Conservation (phyloP, 2,329 filamentous ascomycete species). For the Dactylella cylindrospora region DNA sequence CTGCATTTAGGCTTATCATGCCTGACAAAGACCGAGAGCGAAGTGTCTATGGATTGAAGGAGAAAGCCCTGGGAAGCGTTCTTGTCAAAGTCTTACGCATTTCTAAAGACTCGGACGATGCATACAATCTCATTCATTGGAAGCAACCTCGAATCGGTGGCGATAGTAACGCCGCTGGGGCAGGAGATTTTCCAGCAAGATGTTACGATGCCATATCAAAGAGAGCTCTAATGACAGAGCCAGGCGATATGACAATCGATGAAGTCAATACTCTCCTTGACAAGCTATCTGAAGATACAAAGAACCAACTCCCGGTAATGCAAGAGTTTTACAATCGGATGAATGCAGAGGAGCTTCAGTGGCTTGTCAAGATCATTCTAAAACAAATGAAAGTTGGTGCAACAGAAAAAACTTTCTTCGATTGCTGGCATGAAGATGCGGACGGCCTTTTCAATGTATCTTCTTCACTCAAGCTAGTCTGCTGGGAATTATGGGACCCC, state of each 20-base stretch:
- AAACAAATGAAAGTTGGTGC: slow-evolving; percentile 75
- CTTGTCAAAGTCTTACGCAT: slow-evolving; percentile 93
- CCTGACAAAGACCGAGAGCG: slow-evolving; percentile 91
- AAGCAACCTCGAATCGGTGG: slow-evolving; percentile 71
- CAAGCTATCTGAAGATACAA: slow-evolving; percentile 65
- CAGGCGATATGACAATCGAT: slow-evolving; percentile 78
- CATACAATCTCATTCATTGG: slow-evolving; percentile 82
- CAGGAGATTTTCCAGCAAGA: slow-evolving; percentile 87
- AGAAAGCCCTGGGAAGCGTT: slow-evolving; percentile 83
- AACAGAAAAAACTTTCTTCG: slow-evolving; percentile 83
- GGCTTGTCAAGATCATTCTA: slow-evolving; percentile 90
- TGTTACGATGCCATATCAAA: slow-evolving; percentile 85
- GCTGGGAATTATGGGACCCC: slow-evolving; percentile 85
- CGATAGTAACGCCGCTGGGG: slow-evolving; percentile 55
- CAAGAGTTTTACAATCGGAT: slow-evolving; percentile 82
- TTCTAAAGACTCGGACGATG: slow-evolving; percentile 85
- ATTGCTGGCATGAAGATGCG: slow-evolving; percentile 77
- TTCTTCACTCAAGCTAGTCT: slow-evolving; percentile 83
- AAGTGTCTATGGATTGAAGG: slow-evolving; percentile 87
- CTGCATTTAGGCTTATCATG: slow-evolving; percentile 79
- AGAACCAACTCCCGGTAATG: slow-evolving; percentile 79
- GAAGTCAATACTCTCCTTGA: slow-evolving; percentile 89
- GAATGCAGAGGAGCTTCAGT: slow-evolving; percentile 90
- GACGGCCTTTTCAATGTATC: slow-evolving; percentile 83
- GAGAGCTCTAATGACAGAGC: slow-evolving; percentile 70